phyloP scores from a whole-genome alignment of 78 protist species.

The Cavenderia fasciculata region DNA sequence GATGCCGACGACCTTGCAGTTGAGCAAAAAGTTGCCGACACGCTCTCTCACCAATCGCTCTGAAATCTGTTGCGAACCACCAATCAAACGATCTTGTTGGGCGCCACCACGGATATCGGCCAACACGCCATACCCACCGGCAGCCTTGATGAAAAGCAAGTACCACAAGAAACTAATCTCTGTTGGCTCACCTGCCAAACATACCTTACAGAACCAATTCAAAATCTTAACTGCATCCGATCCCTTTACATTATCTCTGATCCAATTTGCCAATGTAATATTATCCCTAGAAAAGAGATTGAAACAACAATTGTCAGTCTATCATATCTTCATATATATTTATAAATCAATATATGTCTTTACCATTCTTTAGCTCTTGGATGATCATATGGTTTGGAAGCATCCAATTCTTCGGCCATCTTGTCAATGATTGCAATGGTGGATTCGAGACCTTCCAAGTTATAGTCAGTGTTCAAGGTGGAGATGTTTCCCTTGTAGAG shows the following conservation, averaged over 20 bases:
- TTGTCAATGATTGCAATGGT: constrained; percentile 40
- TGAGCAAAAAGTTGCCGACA: not conserved
- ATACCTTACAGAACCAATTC: constrained; percentile 65
- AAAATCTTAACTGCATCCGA: constrained; percentile 30
- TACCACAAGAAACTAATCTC: constrained; percentile 47
- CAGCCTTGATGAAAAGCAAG: constrained; percentile 52
- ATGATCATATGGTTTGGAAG: constrained; percentile 31
- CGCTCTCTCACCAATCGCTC: constrained; percentile 44
- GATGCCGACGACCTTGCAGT: constrained; percentile 32
- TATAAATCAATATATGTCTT: not conserved
- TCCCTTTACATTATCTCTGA: constrained; percentile 8
- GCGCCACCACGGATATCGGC: constrained; percentile 78
- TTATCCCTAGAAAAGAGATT: constrained; percentile 10
- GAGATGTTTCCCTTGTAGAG: constrained; percentile 57
- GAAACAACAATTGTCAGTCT: not conserved
- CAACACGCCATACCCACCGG: constrained; percentile 58
- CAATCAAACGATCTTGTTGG: constrained; percentile 69
- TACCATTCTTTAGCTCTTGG: constrained; percentile 11
- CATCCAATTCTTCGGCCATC: constrained; percentile 17
- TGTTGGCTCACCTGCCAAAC: constrained; percentile 63
- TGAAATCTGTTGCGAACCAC: constrained; percentile 78
- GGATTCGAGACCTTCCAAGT: constrained; percentile 53
- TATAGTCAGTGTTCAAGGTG: constrained; percentile 24
- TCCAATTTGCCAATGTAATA: constrained; percentile 38
- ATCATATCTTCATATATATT: not conserved